Conservation (phyloP, 2,329 filamentous ascomycete genomes). For the Colletotrichum lini region DNA sequence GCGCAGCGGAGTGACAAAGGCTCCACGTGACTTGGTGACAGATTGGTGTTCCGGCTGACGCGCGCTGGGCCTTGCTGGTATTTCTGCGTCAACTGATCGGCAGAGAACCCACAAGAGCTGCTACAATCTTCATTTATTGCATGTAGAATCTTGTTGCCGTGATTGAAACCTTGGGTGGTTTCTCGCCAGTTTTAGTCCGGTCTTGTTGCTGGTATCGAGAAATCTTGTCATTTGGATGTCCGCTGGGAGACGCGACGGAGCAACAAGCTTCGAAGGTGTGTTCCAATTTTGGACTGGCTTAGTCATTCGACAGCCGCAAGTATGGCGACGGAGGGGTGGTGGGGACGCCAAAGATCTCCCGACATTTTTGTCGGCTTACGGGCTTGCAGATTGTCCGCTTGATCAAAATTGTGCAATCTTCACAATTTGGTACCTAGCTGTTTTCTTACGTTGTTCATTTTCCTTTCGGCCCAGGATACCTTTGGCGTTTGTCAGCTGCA, state of each 20-base stretch:
- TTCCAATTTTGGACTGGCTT: slow-evolving; percentile 30
- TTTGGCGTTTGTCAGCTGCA: neutral
- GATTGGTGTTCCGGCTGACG: slow-evolving; percentile 2
- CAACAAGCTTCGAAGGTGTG: slow-evolving; percentile 6
- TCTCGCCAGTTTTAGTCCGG: neutral
- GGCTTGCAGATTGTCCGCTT: slow-evolving; percentile 3
- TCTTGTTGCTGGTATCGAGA: neutral
- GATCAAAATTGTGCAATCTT: neutral
- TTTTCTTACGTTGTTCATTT: neutral
- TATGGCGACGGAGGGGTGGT: slow-evolving; percentile 10
- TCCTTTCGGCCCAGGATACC: neutral
- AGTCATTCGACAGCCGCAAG: neutral
- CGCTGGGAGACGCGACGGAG: slow-evolving; percentile 36
- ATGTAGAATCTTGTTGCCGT: neutral
- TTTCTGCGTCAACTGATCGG: neutral
- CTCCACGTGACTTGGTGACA: slow-evolving; percentile 29
- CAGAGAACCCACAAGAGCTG: too few species aligned
- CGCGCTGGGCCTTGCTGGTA: neutral
- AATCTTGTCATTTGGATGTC: slow-evolving; percentile 1
- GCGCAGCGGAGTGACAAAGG: neutral
- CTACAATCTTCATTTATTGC: rapidly evolving
- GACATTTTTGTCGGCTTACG: neutral
- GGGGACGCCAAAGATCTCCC: slow-evolving; percentile 29
- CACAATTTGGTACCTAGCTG: neutral
- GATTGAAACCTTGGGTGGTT: neutral